A percentile compares a stretch with the other conserved stretches of the same genome.
Conservation (phyloP, 1,139 yeast genomes). For the Yamadazyma epiphylla region DNA sequence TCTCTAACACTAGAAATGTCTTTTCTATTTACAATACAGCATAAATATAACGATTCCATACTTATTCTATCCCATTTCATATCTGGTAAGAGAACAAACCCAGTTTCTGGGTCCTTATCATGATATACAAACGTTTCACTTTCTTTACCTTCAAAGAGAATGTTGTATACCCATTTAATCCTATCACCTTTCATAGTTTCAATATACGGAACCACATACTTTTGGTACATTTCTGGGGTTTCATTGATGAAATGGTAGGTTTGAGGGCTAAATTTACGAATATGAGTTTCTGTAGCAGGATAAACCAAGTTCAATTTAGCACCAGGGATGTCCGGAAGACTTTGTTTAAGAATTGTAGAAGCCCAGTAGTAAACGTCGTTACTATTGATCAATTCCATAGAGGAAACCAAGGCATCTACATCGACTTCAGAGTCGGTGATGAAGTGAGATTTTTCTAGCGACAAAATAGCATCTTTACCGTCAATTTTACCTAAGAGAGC, state of each 20-base stretch:
- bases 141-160: conserved; percentile 78
- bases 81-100: conserved; percentile 66
- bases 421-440: conserved; percentile 16
- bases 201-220: conserved; percentile 71
- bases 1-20: conserved; percentile 81
- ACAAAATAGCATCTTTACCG: conserved; percentile 59
- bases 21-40: conserved; percentile 68
- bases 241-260: conserved; percentile 61
- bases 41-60: conserved; percentile 67
- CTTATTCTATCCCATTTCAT: conserved; percentile 92
- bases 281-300: conserved; percentile 89
- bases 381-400: conserved; percentile 45
- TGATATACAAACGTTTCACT: conserved; percentile 69
- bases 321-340: conserved; percentile 46
- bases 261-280: conserved; percentile 66
- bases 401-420: conserved; percentile 22
- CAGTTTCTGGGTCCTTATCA: conserved; percentile 51
- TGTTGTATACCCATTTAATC: conserved; percentile 87
- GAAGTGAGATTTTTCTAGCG: conserved; percentile 72
- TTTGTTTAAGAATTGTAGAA: conserved; percentile 46
- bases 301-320: conserved; percentile 75
- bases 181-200: conserved; percentile 72
- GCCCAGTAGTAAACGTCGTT: conserved; percentile 92
- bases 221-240: conserved; percentile 70
- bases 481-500: conserved; percentile 66